Evolutionary conservation across 2,329 filamentous ascomycete genomes (phyloP).

Genomic region (Ceratocystis alfenasii): DNA sequence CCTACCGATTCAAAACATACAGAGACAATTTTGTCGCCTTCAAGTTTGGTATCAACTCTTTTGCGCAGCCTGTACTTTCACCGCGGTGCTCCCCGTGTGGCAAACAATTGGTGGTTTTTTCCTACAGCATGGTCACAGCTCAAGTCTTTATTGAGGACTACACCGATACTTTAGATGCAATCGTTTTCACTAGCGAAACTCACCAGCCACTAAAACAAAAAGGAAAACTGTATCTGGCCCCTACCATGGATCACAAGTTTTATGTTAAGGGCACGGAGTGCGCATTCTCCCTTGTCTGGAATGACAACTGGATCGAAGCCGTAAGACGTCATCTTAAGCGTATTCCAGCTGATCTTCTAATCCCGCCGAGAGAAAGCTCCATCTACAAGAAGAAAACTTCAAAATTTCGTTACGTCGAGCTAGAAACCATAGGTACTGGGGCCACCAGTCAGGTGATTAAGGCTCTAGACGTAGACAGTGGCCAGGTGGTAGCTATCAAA

Average conservation of each 20-base stretch:
- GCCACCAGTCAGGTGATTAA: not conserved
- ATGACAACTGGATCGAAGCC: not conserved
- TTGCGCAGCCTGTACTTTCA: too few species aligned
- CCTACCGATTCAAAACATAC: too few species aligned
- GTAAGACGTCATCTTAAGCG: not conserved
- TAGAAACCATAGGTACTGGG: not conserved
- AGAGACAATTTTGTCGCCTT: too few species aligned
- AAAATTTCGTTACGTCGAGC: not conserved
- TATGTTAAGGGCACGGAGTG: not conserved
- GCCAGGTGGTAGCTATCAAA: constrained; percentile 9
- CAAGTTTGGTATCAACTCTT: too few species aligned
- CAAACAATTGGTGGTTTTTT: not conserved
- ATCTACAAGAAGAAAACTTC: not conserved
- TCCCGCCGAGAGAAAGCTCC: not conserved
- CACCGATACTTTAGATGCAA: too few species aligned
- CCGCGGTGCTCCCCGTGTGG: not conserved
- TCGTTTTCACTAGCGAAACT: constrained; percentile 1
- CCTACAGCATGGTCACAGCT: not conserved
- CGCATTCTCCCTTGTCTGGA: not conserved
- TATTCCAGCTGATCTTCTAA: not conserved
- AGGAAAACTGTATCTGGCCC: not conserved
- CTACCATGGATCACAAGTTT: not conserved
- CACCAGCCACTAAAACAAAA: not conserved
- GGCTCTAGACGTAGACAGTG: constrained; percentile 8
- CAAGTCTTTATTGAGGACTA: not conserved